Percentiles rank a stretch among this genome's conserved stretches.
Conservation (phyloP, 768 basidiomycete species). For the Lentinula guzmanii region DNA sequence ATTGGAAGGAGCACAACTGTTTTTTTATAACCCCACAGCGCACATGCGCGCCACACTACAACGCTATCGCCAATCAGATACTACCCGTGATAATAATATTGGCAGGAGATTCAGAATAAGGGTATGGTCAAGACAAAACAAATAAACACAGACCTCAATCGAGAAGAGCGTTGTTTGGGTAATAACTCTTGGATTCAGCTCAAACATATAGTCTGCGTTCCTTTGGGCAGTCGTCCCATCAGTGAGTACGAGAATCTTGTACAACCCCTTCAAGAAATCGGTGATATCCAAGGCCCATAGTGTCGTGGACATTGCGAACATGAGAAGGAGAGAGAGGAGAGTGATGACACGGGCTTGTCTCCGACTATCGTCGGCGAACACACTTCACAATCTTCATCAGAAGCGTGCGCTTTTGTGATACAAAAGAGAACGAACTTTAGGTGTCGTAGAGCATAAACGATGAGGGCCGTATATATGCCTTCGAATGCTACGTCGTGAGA, state of each 20-base stretch:
- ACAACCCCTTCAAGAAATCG: background rate
- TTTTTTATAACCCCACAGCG: background rate
- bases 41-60: conserved; percentile 1
- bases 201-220: background rate
- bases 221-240: background rate
- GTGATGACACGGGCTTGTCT: background rate
- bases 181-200: background rate
- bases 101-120: background rate
- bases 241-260: background rate
- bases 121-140: too few species aligned
- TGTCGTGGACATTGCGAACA: background rate
- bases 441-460: background rate
- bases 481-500: background rate
- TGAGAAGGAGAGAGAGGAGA: background rate
- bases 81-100: background rate
- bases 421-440: background rate
- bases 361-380: background rate
- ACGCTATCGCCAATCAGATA: conserved; percentile 1
- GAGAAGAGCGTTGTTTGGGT: background rate
- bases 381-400: background rate
- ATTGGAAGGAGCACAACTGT: background rate
- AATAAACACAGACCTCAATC: background rate
- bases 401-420: background rate
- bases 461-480: background rate
- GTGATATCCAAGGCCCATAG: background rate